Percentiles rank a stretch among this genome's conserved stretches.
Conservation (phyloP, 2,329 filamentous ascomycete genomes). For the Nigrospora oryzae region DNA sequence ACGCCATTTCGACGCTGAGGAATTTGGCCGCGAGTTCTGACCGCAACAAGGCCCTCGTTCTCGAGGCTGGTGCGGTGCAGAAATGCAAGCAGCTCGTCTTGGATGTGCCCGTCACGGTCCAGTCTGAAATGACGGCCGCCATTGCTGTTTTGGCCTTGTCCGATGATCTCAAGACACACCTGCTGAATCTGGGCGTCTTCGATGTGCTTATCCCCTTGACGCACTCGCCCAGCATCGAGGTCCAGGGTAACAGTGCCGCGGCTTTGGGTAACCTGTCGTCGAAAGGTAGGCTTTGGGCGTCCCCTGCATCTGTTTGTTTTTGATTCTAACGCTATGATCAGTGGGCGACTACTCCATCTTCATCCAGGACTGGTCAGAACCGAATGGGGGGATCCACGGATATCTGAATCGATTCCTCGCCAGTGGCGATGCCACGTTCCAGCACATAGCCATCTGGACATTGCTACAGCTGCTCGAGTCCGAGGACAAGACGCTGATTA, state of each 20-base stretch:
- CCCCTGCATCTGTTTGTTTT: background rate
- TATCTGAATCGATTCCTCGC: slow-evolving; percentile 89
- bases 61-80: slow-evolving; percentile 93
- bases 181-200: slow-evolving; percentile 88
- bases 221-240: slow-evolving; percentile 91
- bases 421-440: slow-evolving; percentile 93
- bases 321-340: slow-evolving; percentile 26
- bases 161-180: slow-evolving; percentile 87
- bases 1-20: slow-evolving; percentile 91
- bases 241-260: slow-evolving; percentile 95
- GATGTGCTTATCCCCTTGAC: slow-evolving; percentile 94
- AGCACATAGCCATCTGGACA: slow-evolving; percentile 99
- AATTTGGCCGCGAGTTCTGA: slow-evolving; percentile 96
- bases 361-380: slow-evolving; percentile 86
- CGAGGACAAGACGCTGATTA: slow-evolving; percentile 82
- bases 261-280: slow-evolving; percentile 93
- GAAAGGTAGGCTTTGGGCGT: slow-evolving; percentile 58
- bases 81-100: slow-evolving; percentile 97
- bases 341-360: slow-evolving; percentile 97
- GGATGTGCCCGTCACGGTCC: slow-evolving; percentile 85
- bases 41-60: slow-evolving; percentile 93
- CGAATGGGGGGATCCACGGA: slow-evolving; percentile 88
- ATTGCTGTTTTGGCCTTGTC: slow-evolving; percentile 93
- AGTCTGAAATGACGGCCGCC: slow-evolving; percentile 99
- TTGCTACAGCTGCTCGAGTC: slow-evolving; percentile 91